Evolutionary conservation across 768 basidiomycete genomes (phyloP).

Genomic region (Phylloporus scabripes): DNA sequence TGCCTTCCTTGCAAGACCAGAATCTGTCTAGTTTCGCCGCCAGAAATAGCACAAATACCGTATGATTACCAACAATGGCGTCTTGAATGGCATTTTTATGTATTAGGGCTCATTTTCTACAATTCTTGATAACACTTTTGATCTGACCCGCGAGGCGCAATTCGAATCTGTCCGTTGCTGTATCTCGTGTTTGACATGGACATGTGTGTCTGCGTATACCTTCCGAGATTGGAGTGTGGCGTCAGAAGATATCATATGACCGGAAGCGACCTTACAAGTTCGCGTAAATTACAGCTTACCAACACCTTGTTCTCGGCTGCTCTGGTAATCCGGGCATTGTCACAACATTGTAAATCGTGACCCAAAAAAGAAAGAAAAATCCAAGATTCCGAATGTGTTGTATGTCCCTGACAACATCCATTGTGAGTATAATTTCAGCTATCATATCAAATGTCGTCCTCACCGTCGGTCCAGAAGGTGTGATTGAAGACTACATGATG

Average conservation of each 20-base stretch:
- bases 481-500: slow-evolving; percentile 2
- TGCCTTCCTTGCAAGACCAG: slow-evolving; percentile 22
- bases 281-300: slow-evolving; percentile 9
- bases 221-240: background rate
- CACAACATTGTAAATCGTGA: background rate
- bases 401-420: background rate
- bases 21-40: slow-evolving; percentile 13
- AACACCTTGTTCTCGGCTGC: background rate
- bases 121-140: slow-evolving; percentile 12
- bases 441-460: slow-evolving; percentile 12
- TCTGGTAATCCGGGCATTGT: background rate
- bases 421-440: slow-evolving; percentile 20
- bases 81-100: slow-evolving; percentile 8
- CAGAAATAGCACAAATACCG: background rate
- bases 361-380: background rate
- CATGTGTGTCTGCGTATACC: slow-evolving; percentile 2
- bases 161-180: slow-evolving; percentile 17
- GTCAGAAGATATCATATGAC: slow-evolving; percentile 3
- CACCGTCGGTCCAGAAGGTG: slow-evolving; percentile 5
- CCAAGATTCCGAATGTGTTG: background rate
- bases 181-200: background rate
- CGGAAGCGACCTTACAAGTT: slow-evolving; percentile 7
- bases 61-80: slow-evolving; percentile 11
- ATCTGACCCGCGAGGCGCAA: slow-evolving; percentile 10
- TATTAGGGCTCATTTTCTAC: slow-evolving; percentile 1